Evolutionary conservation across 768 basidiomycete species (phyloP), one percentile per base, ranked within the genome.

Genomic region (Phylloporus rhodoxanthus): DNA sequence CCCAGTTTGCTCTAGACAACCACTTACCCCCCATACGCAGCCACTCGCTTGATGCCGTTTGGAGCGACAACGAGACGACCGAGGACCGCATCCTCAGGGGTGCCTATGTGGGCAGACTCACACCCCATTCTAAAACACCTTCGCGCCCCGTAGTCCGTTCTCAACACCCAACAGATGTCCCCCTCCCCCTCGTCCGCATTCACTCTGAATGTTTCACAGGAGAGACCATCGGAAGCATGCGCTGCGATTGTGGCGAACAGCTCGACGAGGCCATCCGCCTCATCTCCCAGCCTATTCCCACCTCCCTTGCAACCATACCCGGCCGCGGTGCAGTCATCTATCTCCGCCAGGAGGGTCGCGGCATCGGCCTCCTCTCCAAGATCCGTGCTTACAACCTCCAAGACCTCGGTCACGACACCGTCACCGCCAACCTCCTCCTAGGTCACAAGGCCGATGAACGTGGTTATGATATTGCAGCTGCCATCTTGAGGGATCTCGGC

Each of bases 161-260:
- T 23, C 45, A 46, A 33, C 26, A 32, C 28, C 41, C 46, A 9
- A 10, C 47, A 20, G 58, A 73, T 49, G 64, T 84, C 30, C 87
- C 87, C 1, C 69, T 84, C 0, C 92, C 96, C 0, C 80, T 98
- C 45, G 83, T 99, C 38, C 84, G 96, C 33, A 91, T 99, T 44
- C 96, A 99, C 69, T 96, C 92, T 25, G 96, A 99, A 67, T 99
- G 96, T 67, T 98, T 92, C 71, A 99, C 96, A 0, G 96, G 96
- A 25, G 96, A 98, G 69, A 98, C 94, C 8, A 81, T 98, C 51
- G 96, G 96, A 23, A 84, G 92, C 75, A 93, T 96, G 88, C 86
- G 96, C 28, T 99, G 96, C 64, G 96, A 99, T 67, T 99, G 96
- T 63, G 96, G 96, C 13, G 94, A 98, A 69, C 96, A 99, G 67